Conservation (phyloP, 768 basidiomycete genomes). For the Pisolithus tinctorius region DNA sequence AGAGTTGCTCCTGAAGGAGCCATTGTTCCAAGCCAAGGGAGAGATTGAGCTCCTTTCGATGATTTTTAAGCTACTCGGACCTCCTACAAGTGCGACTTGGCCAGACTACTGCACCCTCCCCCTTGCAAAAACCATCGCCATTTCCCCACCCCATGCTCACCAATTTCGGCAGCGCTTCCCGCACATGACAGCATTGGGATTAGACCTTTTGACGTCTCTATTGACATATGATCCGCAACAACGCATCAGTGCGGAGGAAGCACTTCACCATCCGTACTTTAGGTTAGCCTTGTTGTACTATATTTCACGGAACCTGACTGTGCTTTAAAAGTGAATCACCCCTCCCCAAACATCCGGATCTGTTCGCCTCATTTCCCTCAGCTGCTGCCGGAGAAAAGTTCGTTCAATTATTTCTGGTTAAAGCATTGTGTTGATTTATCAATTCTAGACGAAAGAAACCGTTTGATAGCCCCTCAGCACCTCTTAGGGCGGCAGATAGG, state of each 20-base stretch:
- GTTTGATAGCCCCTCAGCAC: slow-evolving; percentile 76
- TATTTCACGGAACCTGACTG: not conserved
- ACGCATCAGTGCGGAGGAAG: slow-evolving; percentile 86
- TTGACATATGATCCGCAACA: slow-evolving; percentile 85
- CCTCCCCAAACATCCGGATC: slow-evolving; percentile 89
- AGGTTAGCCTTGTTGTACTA: slow-evolving; percentile 38
- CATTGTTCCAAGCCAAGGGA: slow-evolving; percentile 94
- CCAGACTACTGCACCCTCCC: slow-evolving; percentile 78
- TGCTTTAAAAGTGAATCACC: slow-evolving; percentile 70
- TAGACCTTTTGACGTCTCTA: slow-evolving; percentile 76
- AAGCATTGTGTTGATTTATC: slow-evolving; percentile 5
- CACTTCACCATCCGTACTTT: slow-evolving; percentile 88
- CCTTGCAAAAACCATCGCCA: slow-evolving; percentile 67
- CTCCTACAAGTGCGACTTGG: slow-evolving; percentile 86
- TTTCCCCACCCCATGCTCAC: slow-evolving; percentile 67
- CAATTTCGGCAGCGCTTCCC: slow-evolving; percentile 83
- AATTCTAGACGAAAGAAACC: slow-evolving; percentile 61
- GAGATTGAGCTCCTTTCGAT: slow-evolving; percentile 89
- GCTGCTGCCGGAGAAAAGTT: slow-evolving; percentile 95
- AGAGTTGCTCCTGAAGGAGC: slow-evolving; percentile 90
- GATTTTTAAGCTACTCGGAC: slow-evolving; percentile 93
- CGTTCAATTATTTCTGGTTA: slow-evolving; percentile 18
- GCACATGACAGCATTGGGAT: slow-evolving; percentile 74
- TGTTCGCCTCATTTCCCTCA: slow-evolving; percentile 94
- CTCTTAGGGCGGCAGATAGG: slow-evolving; percentile 63